Conservation (phyloP, 169 alveolate species). For the Plasmodium coatneyi region DNA sequence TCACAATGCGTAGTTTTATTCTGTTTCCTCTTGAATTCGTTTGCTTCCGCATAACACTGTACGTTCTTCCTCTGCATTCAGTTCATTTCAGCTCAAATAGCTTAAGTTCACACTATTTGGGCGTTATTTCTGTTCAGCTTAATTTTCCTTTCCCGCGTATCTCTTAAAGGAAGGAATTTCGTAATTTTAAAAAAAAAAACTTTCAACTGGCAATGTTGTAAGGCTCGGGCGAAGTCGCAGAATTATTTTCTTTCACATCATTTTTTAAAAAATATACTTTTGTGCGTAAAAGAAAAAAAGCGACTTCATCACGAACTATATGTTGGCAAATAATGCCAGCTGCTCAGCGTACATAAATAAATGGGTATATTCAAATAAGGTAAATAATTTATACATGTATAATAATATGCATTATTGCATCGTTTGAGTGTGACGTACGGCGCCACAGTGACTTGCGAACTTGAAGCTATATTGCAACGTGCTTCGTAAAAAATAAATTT, state of each 20-base stretch:
- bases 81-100: not conserved
- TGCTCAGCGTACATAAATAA: not conserved
- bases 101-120: not conserved
- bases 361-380: not conserved
- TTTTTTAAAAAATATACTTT: not conserved
- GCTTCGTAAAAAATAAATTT: not conserved
- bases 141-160: not conserved
- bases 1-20: not conserved
- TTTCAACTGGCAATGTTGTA: not conserved
- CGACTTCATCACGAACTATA: not conserved
- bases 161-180: not conserved
- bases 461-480: not conserved
- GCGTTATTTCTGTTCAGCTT: not conserved
- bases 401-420: not conserved
- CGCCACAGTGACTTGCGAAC: not conserved
- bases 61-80: constrained; percentile 5
- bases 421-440: not conserved
- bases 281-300: not conserved
- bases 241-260: not conserved
- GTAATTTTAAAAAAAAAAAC: not conserved
- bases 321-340: not conserved
- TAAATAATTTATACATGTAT: too few species aligned
- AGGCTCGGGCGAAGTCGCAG: not conserved
- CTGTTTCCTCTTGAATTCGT: not conserved
- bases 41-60: not conserved